phyloP scores from a whole-genome alignment of 2,329 filamentous ascomycete genomes.

The Hypoxylon sp. region DNA sequence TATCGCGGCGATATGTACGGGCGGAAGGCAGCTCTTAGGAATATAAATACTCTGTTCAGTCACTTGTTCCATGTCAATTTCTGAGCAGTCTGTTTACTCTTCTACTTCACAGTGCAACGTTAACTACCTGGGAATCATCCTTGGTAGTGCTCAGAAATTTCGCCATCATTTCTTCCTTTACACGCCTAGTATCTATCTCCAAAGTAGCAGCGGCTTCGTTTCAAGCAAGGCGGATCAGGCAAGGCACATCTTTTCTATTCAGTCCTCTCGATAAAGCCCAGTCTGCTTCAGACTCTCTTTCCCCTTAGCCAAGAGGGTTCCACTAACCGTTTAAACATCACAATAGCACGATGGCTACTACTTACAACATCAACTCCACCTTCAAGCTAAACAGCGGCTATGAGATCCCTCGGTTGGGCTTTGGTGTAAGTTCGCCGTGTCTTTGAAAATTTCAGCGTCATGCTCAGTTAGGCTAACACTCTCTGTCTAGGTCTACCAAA shows the following conservation, averaged over 20 bases:
- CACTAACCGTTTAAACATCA: slow-evolving; percentile 4
- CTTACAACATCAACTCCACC: slow-evolving; percentile 56
- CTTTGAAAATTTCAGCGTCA: not conserved
- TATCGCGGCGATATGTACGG: not conserved
- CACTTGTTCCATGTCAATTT: not conserved
- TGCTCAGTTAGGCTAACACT: slow-evolving; percentile 15
- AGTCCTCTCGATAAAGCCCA: not conserved
- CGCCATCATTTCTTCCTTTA: not conserved
- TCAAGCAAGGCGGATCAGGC: slow-evolving; percentile 1
- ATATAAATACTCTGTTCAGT: not conserved
- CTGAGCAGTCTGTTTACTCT: not conserved
- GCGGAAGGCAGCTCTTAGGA: not conserved
- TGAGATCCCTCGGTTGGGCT: slow-evolving; percentile 61
- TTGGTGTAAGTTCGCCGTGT: slow-evolving; percentile 55
- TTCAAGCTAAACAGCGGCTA: slow-evolving; percentile 64
- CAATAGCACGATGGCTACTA: slow-evolving; percentile 54
- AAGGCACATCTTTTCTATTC: not conserved
- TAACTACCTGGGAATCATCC: not conserved
- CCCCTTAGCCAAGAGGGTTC: not conserved
- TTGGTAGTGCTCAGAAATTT: not conserved
- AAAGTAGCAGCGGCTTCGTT: not conserved
- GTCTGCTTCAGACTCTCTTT: not conserved
- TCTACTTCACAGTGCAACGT: not conserved
- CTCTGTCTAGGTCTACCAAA: slow-evolving; percentile 61
- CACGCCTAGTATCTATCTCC: not conserved